Conservation (phyloP, 352 stramenopile genomes). For the Phytopythium litorale region DNA sequence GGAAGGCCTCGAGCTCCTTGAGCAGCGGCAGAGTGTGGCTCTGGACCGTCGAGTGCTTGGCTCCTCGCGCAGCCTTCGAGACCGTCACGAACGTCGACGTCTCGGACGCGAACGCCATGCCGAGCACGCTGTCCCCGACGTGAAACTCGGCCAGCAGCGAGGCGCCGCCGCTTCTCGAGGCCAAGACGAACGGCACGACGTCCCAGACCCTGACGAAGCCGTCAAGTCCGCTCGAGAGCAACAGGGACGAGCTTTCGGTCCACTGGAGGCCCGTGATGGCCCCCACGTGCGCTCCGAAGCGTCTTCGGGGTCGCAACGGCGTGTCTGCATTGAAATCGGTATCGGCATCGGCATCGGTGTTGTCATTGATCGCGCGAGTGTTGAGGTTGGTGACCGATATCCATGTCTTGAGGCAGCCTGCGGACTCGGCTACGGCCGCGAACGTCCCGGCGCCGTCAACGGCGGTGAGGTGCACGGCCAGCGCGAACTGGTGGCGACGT, state of each 20-base stretch:
- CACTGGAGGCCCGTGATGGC: constrained; percentile 49
- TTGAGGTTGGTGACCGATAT: constrained; percentile 40
- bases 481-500: constrained; percentile 25
- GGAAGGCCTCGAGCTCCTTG: constrained; percentile 34
- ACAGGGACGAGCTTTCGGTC: constrained; percentile 33
- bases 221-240: constrained; percentile 47
- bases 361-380: constrained; percentile 4
- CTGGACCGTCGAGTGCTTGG: constrained; percentile 16
- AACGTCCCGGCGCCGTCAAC: constrained; percentile 37
- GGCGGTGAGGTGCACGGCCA: constrained; percentile 31
- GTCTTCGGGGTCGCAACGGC: constrained; percentile 12
- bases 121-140: constrained; percentile 38
- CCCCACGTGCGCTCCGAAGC: constrained; percentile 53
- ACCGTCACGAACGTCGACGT: constrained; percentile 5
- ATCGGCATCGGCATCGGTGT: neutral
- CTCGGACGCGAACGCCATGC: constrained; percentile 28
- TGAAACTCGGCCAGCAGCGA: constrained; percentile 31
- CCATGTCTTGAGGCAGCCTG: constrained; percentile 46
- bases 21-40: constrained; percentile 32
- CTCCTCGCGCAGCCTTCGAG: neutral
- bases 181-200: constrained; percentile 8
- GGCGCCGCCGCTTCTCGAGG: constrained; percentile 5
- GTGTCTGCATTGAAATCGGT: too few species aligned
- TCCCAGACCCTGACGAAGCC: constrained; percentile 74
- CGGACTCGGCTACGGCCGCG: constrained; percentile 35